Percentiles rank a stretch among this genome's conserved stretches.
phyloP scores from a whole-genome alignment of 164 flowering plant genomes.

The Macadamia tetraphylla region DNA sequence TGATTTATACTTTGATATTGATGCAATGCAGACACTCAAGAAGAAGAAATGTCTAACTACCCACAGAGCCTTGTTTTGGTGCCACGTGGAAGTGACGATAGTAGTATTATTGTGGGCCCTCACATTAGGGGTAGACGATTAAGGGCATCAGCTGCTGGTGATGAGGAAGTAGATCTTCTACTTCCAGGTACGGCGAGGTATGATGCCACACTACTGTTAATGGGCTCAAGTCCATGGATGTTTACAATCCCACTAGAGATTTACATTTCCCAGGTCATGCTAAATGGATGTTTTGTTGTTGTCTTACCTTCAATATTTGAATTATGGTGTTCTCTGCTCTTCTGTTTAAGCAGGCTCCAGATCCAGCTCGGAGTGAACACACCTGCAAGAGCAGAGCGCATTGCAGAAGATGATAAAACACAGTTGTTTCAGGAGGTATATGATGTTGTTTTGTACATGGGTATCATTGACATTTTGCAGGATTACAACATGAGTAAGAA shows the following conservation, averaged over 20 bases:
- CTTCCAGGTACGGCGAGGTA: constrained; percentile 99
- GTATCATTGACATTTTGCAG: constrained; percentile 92
- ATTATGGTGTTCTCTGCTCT: not conserved
- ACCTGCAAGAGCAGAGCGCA: constrained; percentile 94
- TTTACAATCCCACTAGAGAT: not conserved
- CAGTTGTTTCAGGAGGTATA: constrained; percentile 57
- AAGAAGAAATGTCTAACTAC: constrained; percentile 69
- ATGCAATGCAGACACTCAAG: constrained; percentile 43
- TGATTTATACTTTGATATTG: not conserved
- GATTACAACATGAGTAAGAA: constrained; percentile 38
- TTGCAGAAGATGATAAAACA: constrained; percentile 37
- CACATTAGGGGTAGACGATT: constrained; percentile 92
- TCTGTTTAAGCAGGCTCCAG: constrained; percentile 61
- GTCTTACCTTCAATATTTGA: not conserved
- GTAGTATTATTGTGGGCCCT: constrained; percentile 78
- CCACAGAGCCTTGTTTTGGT: constrained; percentile 94
- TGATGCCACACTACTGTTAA: not conserved
- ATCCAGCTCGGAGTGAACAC: constrained; percentile 99
- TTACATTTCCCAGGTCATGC: not conserved
- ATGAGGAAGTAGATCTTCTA: constrained; percentile 96
- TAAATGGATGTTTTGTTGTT: not conserved
- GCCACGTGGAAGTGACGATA: constrained; percentile 65
- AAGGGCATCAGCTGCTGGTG: constrained; percentile 78
- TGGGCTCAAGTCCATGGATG: not conserved
- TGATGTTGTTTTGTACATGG: constrained; percentile 87